Conservation (phyloP, 495 filamentous ascomycete species). For the Aspergillus hancockii region DNA sequence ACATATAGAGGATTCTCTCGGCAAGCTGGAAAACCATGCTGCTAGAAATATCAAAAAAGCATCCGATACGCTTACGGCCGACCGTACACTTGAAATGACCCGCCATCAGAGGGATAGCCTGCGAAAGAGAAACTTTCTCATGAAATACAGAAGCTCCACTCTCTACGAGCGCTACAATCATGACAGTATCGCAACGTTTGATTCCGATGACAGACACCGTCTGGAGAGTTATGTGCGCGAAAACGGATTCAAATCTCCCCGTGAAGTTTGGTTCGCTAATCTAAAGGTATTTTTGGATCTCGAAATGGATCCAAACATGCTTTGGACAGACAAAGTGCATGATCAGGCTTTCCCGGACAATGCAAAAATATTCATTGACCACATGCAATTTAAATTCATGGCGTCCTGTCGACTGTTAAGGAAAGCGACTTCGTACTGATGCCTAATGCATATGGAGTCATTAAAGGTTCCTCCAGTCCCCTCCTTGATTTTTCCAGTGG, state of each 20-base stretch:
- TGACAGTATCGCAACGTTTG: no score
- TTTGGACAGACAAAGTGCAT: no score
- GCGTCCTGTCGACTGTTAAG: slow-evolving; percentile 43
- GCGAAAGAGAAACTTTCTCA: slow-evolving; percentile 56
- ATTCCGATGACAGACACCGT: no score
- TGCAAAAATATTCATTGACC: slow-evolving; percentile 42
- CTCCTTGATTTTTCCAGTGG: slow-evolving; percentile 11
- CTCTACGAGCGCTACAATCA: no score
- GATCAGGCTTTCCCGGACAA: slow-evolving; percentile 41
- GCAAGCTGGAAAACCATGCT: background rate
- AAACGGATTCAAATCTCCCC: slow-evolving; percentile 42
- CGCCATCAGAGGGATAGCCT: slow-evolving; percentile 38
- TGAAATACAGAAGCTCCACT: slow-evolving; percentile 50
- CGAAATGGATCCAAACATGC: slow-evolving; percentile 40
- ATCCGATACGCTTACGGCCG: background rate
- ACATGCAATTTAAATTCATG: slow-evolving; percentile 42
- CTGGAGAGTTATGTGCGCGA: no score
- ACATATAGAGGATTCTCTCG: slow-evolving; percentile 39
- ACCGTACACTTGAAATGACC: background rate
- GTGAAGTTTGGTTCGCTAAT: slow-evolving; percentile 54
- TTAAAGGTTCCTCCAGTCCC: slow-evolving; percentile 45
- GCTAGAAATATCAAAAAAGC: no score
- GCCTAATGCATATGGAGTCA: slow-evolving; percentile 45
- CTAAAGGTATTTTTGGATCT: slow-evolving; percentile 50
- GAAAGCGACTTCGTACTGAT: slow-evolving; percentile 53